These are phyloP conservation scores for Trametes maxima DNA, from an alignment of 768 basidiomycete genomes.

Conservation along the genomic window DNA sequence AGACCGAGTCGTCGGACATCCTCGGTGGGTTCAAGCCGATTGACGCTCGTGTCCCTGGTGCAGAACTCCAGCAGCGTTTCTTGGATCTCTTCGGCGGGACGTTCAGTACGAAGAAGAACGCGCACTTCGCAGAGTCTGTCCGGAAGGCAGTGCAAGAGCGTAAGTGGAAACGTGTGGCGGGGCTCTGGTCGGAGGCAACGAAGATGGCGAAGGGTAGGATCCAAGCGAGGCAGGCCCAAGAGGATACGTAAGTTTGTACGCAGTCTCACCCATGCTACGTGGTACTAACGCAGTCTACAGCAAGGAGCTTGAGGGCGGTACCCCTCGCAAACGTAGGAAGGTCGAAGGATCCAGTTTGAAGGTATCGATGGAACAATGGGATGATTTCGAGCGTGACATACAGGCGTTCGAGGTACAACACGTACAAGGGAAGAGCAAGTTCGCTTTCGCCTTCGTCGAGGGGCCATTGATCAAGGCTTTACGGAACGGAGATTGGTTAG, in stretches of 20 bases:
- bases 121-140: conserved; percentile 80
- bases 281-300: conserved; percentile 11
- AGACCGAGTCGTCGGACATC: conserved; percentile 93
- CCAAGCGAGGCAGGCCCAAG: conserved; percentile 36
- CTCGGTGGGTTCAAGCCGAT: conserved; percentile 97
- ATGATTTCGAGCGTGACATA: conserved; percentile 64
- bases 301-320: conserved; percentile 41
- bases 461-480: conserved; percentile 94
- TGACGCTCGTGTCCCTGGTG: conserved; percentile 79
- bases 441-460: conserved; percentile 94
- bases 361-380: conserved; percentile 62
- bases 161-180: conserved; percentile 84
- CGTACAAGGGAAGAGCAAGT: conserved; percentile 84
- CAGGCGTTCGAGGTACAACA: conserved; percentile 86
- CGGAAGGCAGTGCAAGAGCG: conserved; percentile 79
- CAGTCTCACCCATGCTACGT: neutral
- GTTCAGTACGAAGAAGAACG: conserved; percentile 89
- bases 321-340: conserved; percentile 73
- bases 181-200: conserved; percentile 80
- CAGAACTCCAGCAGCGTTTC: conserved; percentile 71
- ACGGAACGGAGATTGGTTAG: conserved; percentile 87
- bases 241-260: conserved; percentile 23
- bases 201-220: conserved; percentile 71
- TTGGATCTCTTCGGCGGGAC: conserved; percentile 79
- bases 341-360: conserved; percentile 47